Percentiles rank a stretch among this genome's conserved stretches.
These are phyloP conservation scores for Pythium pyrilobum DNA, from an alignment of 352 stramenopile species.

Conservation along the genomic window DNA sequence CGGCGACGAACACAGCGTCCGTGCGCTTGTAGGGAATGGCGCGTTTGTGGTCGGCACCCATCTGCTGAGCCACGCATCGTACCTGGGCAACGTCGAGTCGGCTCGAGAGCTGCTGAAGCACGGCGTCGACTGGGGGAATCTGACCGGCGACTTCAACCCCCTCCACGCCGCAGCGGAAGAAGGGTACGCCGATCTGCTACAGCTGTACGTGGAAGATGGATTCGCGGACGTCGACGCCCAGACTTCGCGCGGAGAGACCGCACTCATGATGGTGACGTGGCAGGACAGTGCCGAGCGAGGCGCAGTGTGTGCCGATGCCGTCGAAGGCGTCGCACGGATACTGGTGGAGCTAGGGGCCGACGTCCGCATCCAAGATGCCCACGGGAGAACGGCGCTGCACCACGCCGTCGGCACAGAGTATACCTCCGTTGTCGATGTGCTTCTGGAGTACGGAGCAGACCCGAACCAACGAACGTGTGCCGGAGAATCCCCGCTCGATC, in stretches of 20 bases:
- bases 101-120: constrained; percentile 1
- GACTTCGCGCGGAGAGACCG: not conserved
- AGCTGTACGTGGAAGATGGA: constrained; percentile 1
- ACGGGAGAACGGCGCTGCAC: not conserved
- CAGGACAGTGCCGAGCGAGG: not conserved
- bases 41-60: not conserved
- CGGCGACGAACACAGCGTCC: not conserved
- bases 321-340: not conserved
- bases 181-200: not conserved
- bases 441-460: not conserved
- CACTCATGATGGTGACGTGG: constrained; percentile 11
- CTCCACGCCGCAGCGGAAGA: constrained; percentile 7
- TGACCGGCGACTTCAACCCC: not conserved
- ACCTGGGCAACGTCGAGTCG: constrained; percentile 4
- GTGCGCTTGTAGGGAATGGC: not conserved
- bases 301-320: not conserved
- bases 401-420: constrained; percentile 1
- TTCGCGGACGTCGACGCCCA: constrained; percentile 3
- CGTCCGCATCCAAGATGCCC: not conserved
- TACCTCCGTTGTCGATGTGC: not conserved
- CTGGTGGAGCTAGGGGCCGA: not conserved
- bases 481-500: not conserved
- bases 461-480: not conserved
- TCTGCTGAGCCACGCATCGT: constrained; percentile 1
- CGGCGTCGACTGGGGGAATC: constrained; percentile 7